phyloP scores from a whole-genome alignment of 495 filamentous ascomycete species.

The Penicillium crystallinum region DNA sequence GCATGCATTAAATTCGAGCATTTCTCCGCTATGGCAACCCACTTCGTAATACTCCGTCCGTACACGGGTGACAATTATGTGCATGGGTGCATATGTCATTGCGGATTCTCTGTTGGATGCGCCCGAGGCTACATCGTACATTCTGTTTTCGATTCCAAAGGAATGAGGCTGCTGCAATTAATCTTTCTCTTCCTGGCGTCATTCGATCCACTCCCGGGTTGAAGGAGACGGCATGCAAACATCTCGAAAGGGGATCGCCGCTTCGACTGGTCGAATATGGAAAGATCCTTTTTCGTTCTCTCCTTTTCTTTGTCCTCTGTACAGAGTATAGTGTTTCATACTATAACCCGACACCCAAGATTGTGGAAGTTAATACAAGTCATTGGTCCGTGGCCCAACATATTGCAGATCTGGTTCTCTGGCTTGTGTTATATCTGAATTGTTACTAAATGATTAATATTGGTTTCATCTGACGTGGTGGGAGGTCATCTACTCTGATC shows the following conservation, averaged over 20 bases:
- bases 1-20: background rate
- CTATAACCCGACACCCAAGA: background rate
- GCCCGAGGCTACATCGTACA: background rate
- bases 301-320: background rate
- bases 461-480: slow-evolving; percentile 1
- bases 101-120: background rate
- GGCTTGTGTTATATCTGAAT: background rate
- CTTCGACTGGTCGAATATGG: background rate
- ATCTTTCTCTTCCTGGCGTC: slow-evolving; percentile 6
- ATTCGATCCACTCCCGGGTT: background rate
- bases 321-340: too few species aligned
- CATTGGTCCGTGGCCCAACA: background rate
- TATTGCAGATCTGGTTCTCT: background rate
- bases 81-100: slow-evolving; percentile 1
- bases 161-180: background rate
- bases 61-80: background rate
- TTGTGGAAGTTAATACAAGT: background rate
- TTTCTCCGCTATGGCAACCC: background rate
- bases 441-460: background rate
- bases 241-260: background rate
- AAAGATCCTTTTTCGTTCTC: background rate
- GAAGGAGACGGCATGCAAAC: slow-evolving; percentile 1
- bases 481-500: too few species aligned
- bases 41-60: background rate
- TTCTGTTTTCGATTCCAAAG: background rate